Evolutionary conservation across 2,329 filamentous ascomycete genomes (phyloP).

Genomic region (Nigrospora oryzae): DNA sequence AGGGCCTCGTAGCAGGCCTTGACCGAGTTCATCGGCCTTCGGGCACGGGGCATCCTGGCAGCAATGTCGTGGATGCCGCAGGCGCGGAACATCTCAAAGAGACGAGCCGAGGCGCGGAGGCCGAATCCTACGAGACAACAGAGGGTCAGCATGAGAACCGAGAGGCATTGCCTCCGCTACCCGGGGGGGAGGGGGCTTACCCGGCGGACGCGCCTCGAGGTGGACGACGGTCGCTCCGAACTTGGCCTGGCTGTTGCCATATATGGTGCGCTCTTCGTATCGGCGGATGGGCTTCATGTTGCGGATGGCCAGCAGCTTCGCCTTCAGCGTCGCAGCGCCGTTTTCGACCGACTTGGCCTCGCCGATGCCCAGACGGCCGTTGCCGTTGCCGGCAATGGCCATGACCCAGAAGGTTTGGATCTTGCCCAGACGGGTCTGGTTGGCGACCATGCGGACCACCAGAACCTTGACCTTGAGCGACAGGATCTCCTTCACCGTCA

Average conservation of each 20-base stretch:
- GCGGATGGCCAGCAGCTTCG: conserved; percentile 71
- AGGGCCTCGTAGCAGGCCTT: conserved; percentile 84
- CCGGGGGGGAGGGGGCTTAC: conserved; percentile 40
- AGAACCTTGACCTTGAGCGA: conserved; percentile 61
- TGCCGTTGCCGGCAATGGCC: conserved; percentile 76
- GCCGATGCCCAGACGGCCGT: conserved; percentile 81
- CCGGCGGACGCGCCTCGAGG: conserved; percentile 76
- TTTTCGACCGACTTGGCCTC: conserved; percentile 79
- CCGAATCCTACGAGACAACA: conserved; percentile 63
- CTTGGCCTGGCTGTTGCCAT: conserved; percentile 75
- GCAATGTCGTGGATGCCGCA: conserved; percentile 83
- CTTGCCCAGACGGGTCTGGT: conserved; percentile 96
- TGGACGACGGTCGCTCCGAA: conserved; percentile 80
- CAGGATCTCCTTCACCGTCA: conserved; percentile 43
- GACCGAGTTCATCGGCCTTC: conserved; percentile 97
- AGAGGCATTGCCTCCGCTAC: not conserved
- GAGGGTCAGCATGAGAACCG: not conserved
- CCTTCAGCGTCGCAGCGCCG: conserved; percentile 60
- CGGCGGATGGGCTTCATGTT: conserved; percentile 89
- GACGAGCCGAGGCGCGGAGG: conserved; percentile 79
- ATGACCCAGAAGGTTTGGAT: conserved; percentile 69
- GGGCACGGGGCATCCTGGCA: conserved; percentile 71
- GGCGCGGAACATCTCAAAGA: conserved; percentile 88
- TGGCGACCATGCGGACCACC: conserved; percentile 66
- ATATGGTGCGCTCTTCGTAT: conserved; percentile 90